These are phyloP conservation scores for Tephrocybe sp. DNA, from an alignment of 768 basidiomycete genomes.

Conservation along the genomic window DNA sequence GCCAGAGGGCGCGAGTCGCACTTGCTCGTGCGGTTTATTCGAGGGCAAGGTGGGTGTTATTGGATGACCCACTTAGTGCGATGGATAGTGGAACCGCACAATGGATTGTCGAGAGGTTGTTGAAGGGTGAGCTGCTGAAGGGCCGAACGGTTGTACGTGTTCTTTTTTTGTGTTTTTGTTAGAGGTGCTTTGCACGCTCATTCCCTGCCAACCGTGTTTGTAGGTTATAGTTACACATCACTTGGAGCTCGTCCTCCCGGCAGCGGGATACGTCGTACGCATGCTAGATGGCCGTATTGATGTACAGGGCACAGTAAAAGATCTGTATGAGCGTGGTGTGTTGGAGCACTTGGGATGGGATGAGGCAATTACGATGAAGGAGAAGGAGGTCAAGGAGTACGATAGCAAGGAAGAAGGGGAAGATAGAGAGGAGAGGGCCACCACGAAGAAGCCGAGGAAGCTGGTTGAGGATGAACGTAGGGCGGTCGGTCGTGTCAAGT, in stretches of 20 bases:
- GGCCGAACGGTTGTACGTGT: conserved; percentile 61
- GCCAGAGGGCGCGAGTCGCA: conserved; percentile 81
- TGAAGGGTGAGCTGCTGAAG: conserved; percentile 63
- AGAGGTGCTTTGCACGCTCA: background rate
- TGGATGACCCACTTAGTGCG: conserved; percentile 82
- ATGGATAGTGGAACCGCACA: conserved; percentile 49
- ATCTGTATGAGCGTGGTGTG: conserved; percentile 57
- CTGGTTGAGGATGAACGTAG: conserved; percentile 80
- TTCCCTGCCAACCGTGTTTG: background rate
- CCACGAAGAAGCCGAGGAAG: conserved; percentile 63
- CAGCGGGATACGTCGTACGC: conserved; percentile 64
- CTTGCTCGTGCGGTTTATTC: conserved; percentile 83
- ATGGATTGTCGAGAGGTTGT: conserved; percentile 42
- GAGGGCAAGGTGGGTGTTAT: conserved; percentile 61
- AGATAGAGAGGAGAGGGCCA: conserved; percentile 15
- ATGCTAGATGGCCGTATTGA: conserved; percentile 80
- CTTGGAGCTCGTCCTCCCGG: conserved; percentile 76
- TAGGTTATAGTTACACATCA: conserved; percentile 77
- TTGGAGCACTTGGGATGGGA: conserved; percentile 56
- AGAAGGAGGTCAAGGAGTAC: conserved; percentile 38
- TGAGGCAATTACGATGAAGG: conserved; percentile 5
- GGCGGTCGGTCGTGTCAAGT: conserved; percentile 80
- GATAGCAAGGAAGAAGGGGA: conserved; percentile 24
- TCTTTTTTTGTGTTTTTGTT: background rate
- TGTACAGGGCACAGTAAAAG: conserved; percentile 61